A percentile compares a stretch with the other conserved stretches of the same genome.
Conservation (phyloP, 768 basidiomycete species). For the Mycena chlorophos region DNA sequence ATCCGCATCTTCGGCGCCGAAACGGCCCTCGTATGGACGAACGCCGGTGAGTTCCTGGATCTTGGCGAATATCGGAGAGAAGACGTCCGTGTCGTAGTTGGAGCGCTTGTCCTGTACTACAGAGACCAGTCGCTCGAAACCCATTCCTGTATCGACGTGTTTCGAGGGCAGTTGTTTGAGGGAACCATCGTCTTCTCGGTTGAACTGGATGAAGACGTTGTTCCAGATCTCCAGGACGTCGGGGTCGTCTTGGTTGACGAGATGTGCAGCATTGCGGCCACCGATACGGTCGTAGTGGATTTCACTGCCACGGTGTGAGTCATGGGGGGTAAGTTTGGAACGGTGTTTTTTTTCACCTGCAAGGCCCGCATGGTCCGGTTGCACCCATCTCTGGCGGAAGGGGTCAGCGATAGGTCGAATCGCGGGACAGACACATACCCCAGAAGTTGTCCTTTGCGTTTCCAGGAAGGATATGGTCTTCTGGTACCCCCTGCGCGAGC, state of each 20-base stretch:
- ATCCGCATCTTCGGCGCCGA: slow-evolving; percentile 92
- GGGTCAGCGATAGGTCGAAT: slow-evolving; percentile 9
- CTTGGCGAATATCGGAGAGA: slow-evolving; percentile 82
- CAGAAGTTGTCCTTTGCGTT: slow-evolving; percentile 99
- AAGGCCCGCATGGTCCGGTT: slow-evolving; percentile 97
- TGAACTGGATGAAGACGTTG: slow-evolving; percentile 99
- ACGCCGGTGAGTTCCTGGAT: slow-evolving; percentile 90
- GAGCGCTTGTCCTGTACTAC: slow-evolving; percentile 87
- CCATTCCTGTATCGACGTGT: slow-evolving; percentile 99
- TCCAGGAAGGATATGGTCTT: slow-evolving; percentile 90
- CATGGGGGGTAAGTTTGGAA: background rate
- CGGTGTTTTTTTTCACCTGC: slow-evolving; percentile 51
- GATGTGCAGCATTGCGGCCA: slow-evolving; percentile 89
- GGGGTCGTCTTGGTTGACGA: slow-evolving; percentile 96
- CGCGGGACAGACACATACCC: slow-evolving; percentile 56
- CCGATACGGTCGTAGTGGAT: slow-evolving; percentile 97
- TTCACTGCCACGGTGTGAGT: slow-evolving; percentile 57
- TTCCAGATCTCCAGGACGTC: slow-evolving; percentile 99
- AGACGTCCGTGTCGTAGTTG: slow-evolving; percentile 98
- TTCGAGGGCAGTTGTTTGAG: slow-evolving; percentile 82
- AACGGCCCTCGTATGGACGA: slow-evolving; percentile 83
- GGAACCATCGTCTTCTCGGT: slow-evolving; percentile 86
- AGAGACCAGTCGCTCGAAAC: slow-evolving; percentile 96
- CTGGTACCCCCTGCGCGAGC: slow-evolving; percentile 84
- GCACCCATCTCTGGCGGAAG: slow-evolving; percentile 85